Evolutionary conservation across 352 stramenopile species (phyloP).

Genomic region (Globisporangium paddicum): DNA sequence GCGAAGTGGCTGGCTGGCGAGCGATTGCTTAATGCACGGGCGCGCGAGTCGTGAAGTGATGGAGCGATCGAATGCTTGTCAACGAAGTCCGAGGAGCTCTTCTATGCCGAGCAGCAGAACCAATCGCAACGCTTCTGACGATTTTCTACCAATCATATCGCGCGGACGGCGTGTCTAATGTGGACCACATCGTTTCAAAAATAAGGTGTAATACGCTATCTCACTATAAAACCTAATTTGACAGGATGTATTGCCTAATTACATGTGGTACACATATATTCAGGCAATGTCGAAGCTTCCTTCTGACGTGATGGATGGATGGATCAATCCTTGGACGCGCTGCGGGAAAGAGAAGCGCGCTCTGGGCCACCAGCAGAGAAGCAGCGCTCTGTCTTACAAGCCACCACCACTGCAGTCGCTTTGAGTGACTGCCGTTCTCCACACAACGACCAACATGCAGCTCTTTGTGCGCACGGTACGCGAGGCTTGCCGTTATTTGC

Average conservation of each 20-base stretch:
- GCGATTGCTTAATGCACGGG: background rate
- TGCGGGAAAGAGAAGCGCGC: background rate
- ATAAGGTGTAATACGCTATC: background rate
- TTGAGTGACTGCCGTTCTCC: too few relatives aligned
- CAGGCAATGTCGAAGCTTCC: background rate
- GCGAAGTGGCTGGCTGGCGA: background rate
- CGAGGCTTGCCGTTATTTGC: background rate
- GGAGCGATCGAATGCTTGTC: conserved; percentile 5
- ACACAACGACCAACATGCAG: conserved; percentile 36
- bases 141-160: conserved; percentile 21
- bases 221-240: background rate
- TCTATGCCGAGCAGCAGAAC: conserved; percentile 11
- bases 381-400: background rate
- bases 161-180: background rate
- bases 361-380: background rate
- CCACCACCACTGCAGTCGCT: too few relatives aligned
- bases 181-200: background rate
- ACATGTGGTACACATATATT: background rate
- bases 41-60: conserved; percentile 1
- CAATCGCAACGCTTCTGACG: conserved; percentile 14
- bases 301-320: background rate
- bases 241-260: background rate
- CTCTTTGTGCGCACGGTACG: conserved; percentile 63
- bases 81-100: conserved; percentile 10
- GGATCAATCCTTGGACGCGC: background rate